Evolutionary conservation across 208 protist genomes (phyloP).

Genomic region (Trypanosoma boissoni): DNA sequence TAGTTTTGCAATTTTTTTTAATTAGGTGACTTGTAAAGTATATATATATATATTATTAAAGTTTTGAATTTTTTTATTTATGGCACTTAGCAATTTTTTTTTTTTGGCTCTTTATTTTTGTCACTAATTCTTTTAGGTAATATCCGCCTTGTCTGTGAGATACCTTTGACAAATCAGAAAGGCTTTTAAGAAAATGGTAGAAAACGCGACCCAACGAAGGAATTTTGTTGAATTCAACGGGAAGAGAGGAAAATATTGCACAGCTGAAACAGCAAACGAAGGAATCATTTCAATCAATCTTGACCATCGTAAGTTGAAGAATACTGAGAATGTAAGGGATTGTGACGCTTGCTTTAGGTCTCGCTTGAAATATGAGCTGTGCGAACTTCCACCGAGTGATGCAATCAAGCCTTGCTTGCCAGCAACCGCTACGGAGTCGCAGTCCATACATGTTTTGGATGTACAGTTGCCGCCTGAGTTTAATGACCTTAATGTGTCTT

Average conservation of each 20-base stretch:
- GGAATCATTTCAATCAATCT: not conserved
- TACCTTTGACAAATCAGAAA: too few relatives aligned
- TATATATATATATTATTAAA: conserved; percentile 6
- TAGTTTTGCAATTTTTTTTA: conserved; percentile 20
- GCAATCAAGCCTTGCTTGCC: not conserved
- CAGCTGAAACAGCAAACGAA: too few relatives aligned
- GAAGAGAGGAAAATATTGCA: too few relatives aligned
- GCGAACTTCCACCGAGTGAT: not conserved
- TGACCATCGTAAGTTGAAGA: not conserved
- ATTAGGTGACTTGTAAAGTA: conserved; percentile 13
- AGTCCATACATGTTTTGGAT: not conserved
- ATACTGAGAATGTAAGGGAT: not conserved
- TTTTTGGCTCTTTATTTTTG: too few relatives aligned
- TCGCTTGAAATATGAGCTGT: not conserved
- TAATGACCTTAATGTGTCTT: not conserved
- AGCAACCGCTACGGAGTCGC: not conserved
- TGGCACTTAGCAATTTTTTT: too few relatives aligned
- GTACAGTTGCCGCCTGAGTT: not conserved
- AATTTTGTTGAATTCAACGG: too few relatives aligned
- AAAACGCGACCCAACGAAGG: too few relatives aligned
- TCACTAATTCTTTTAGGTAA: too few relatives aligned
- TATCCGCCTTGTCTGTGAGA: too few relatives aligned
- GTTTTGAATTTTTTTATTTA: too few relatives aligned
- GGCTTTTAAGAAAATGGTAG: too few relatives aligned
- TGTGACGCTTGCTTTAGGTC: not conserved